Base-by-base conservation (phyloP, 176 grass and related monocot genomes). In the Raddia distichophylla region DNA sequence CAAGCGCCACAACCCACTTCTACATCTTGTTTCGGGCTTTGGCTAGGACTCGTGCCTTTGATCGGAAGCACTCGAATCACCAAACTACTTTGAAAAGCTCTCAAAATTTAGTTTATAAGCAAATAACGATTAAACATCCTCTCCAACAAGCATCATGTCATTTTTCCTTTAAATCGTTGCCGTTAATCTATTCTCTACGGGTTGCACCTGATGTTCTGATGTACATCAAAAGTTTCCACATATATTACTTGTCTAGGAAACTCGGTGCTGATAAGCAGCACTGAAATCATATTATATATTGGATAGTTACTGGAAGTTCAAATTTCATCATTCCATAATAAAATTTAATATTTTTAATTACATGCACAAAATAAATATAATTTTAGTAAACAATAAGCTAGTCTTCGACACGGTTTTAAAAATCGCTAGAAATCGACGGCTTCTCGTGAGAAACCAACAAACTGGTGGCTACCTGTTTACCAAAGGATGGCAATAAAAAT, bases 251-350 rank as follows among this genome's bases (percentile, higher is more conserved):
- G 59, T 27, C 46, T 37, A 2, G 37, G 2, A 35, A 59, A 68
- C 34, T 78, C 5, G 2, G 27, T 52, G 50, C 13, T 66, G 47
- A 45, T 63, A 16, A 59, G 8, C 20, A 16, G 42, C 19, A 71
- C 18, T 62, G 27, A 44, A 44, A 9, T 58, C 51, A 9, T 69
- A 18, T 73, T 18, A 1, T 35, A 27, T 6, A 60, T 15, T 3
- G 40, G 27, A 74, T 60, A 53, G 33, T 51, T 20, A 69, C 18
- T 51, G 56, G n/a, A 70, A 52, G 46, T 67, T 73, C 76, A 32
- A 51, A 45, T 42, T 76, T 48, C 55, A 27, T 27, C 19, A 27
- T 27, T 27, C 15, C 71, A 64, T 45, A 56, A 77, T 59, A 73
- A 59, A 80, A 5, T 5, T 20, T 58, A 55, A 46, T 27, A 9